Evolutionary conservation across 148 eudicot species (phyloP), one percentile per base, ranked within the genome.

Genomic region (Dianthus caryophyllus): DNA sequence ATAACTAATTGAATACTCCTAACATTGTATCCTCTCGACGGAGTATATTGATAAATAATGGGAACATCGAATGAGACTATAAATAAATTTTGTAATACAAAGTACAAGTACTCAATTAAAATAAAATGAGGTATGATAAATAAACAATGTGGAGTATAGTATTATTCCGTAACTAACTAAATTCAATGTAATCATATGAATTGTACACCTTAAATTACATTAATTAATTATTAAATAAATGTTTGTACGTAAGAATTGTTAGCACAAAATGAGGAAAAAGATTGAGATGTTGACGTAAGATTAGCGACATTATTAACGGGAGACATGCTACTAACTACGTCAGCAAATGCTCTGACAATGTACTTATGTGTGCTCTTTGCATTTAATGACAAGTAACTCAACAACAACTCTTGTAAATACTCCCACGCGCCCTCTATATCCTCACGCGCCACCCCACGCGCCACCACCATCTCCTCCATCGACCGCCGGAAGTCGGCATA

Each of bases 401-500:
- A 61, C 33, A 94, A 83, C 16, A 94, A 83, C 59, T 94, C 88
- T 43, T 90, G 96, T 53, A 94, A 71, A 61, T 81, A 77, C 18
- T 88, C 88, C 96, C 97, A 90, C 8, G 74, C 79, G 20, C 75
- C 82, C 5, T 67, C 60, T 0, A 67, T 84, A 22, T 81, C 90
- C 9, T 25, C 67, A 29, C 77, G 88, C 14, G 47, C 68, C 38
- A 85, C 21, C 6, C 78, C 88, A 70, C 88, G 87, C 54, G 99
- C 86, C 72, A 84, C 99, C 83, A 94, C 97, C 96, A 90, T 90
- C 68, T 94, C 97, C 51, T 88, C 87, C 99, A 90, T 94, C 10
- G 99, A 94, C 52, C 77, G 81, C 68, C 97, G 79, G 75, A 94
- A 94, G 57, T 94, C 99, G 1, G 59, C 24, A 73, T 73, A 94